Conservation (phyloP, 441 rosid species). For the Euphorbia corollata region DNA sequence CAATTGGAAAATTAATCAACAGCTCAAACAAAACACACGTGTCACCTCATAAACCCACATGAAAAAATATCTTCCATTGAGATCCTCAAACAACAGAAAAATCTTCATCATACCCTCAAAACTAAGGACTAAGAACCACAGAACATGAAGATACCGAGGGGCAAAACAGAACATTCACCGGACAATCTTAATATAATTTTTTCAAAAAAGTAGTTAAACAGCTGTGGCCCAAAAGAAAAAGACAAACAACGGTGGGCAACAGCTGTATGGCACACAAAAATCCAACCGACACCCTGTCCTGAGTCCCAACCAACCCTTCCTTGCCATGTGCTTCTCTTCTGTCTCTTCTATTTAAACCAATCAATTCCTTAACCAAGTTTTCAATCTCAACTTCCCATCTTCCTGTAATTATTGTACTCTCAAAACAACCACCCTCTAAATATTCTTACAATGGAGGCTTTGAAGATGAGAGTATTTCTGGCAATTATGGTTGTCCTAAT, state of each 20-base stretch:
- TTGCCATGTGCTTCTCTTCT: conserved; percentile 13
- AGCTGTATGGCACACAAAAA: conserved; percentile 29
- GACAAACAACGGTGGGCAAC: conserved; percentile 26
- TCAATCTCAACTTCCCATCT: neutral
- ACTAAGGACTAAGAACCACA: too few relatives aligned
- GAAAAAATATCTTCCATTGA: too few relatives aligned
- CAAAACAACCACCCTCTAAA: neutral
- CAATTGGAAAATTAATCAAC: too few relatives aligned
- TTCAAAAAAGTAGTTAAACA: neutral
- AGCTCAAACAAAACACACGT: too few relatives aligned
- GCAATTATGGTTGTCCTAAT: conserved; percentile 25
- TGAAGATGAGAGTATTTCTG: conserved; percentile 35
- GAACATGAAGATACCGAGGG: neutral
- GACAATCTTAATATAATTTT: neutral
- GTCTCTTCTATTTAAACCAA: conserved; percentile 1
- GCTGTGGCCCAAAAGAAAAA: conserved; percentile 9
- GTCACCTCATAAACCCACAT: too few relatives aligned
- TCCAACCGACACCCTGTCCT: conserved; percentile 10
- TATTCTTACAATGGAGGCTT: conserved; percentile 28
- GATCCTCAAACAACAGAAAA: too few relatives aligned
- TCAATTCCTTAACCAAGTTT: neutral
- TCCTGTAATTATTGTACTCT: neutral
- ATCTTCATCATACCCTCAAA: too few relatives aligned
- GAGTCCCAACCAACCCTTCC: conserved; percentile 7
- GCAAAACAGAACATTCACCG: neutral